Evolutionary conservation across 805 yeast species (phyloP).

Genomic region (Nakazawaea wyomingensis): DNA sequence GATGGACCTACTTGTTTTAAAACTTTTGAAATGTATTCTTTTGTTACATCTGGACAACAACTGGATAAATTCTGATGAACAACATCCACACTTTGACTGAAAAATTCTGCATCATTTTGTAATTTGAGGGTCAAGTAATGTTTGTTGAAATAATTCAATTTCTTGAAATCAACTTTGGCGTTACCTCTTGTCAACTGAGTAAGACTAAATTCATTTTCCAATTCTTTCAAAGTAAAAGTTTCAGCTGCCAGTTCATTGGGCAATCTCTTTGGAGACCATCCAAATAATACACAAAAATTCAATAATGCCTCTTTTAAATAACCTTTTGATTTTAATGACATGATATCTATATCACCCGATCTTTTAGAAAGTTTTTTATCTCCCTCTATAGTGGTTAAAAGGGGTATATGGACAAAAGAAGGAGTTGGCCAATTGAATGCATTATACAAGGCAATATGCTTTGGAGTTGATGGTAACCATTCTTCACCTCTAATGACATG

Average conservation of each 20-base stretch:
- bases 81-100: constrained; percentile 32
- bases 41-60: constrained; percentile 19
- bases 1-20: constrained; percentile 42
- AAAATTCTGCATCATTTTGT: constrained; percentile 26
- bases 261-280: constrained; percentile 83
- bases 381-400: constrained; percentile 57
- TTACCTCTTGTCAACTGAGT: constrained; percentile 85
- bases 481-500: constrained; percentile 98
- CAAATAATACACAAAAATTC: constrained; percentile 85
- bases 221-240: constrained; percentile 43
- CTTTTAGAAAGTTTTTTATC: constrained; percentile 85
- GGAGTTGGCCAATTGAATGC: constrained; percentile 90
- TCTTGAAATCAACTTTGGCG: constrained; percentile 81
- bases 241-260: constrained; percentile 42
- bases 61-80: constrained; percentile 14
- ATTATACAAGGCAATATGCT: constrained; percentile 78
- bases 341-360: constrained; percentile 73
- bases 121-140: constrained; percentile 49
- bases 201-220: constrained; percentile 53
- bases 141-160: constrained; percentile 74
- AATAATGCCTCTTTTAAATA: constrained; percentile 81
- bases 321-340: constrained; percentile 52
- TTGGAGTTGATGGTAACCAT: constrained; percentile 95
- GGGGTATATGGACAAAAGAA: constrained; percentile 80
- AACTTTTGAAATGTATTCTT: constrained; percentile 32